phyloP scores from a whole-genome alignment of 106 monocot genomes.

The Dendrobium catenatum region DNA sequence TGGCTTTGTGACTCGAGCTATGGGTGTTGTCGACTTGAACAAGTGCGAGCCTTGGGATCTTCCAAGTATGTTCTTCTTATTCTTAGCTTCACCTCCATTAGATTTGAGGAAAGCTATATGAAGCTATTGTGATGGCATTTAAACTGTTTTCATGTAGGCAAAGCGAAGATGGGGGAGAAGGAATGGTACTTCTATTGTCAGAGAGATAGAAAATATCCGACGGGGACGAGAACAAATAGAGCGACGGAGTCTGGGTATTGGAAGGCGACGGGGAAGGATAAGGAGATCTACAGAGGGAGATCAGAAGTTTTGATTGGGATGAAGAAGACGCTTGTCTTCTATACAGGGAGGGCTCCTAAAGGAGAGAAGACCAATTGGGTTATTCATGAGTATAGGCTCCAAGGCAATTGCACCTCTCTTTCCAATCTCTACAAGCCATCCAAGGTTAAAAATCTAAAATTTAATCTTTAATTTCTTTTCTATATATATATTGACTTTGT shows the following conservation, averaged over 20 bases:
- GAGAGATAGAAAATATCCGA: slow-evolving; percentile 71
- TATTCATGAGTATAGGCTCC: slow-evolving; percentile 67
- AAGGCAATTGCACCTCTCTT: slow-evolving; percentile 30
- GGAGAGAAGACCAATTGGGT: slow-evolving; percentile 72
- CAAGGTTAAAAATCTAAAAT: slow-evolving; percentile 19
- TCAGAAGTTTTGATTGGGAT: slow-evolving; percentile 38
- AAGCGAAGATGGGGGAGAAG: slow-evolving; percentile 80
- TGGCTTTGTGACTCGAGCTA: not conserved
- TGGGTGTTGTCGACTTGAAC: slow-evolving; percentile 12
- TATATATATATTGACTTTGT: not conserved
- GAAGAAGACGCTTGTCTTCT: slow-evolving; percentile 92
- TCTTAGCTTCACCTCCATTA: not conserved
- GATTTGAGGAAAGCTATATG: not conserved
- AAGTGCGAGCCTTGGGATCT: slow-evolving; percentile 19
- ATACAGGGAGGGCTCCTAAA: slow-evolving; percentile 60
- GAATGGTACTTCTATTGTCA: slow-evolving; percentile 78
- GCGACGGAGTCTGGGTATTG: slow-evolving; percentile 68
- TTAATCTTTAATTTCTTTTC: not conserved
- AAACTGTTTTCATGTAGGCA: slow-evolving; percentile 20
- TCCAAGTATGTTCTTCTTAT: slow-evolving; percentile 3
- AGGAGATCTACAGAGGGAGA: slow-evolving; percentile 33
- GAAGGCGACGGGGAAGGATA: slow-evolving; percentile 89
- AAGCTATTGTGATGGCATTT: not conserved
- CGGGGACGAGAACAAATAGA: slow-evolving; percentile 66
- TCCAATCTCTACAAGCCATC: slow-evolving; percentile 18